phyloP scores from a whole-genome alignment of 192 early-diverging fungal genomes.

The Podila horticola region DNA sequence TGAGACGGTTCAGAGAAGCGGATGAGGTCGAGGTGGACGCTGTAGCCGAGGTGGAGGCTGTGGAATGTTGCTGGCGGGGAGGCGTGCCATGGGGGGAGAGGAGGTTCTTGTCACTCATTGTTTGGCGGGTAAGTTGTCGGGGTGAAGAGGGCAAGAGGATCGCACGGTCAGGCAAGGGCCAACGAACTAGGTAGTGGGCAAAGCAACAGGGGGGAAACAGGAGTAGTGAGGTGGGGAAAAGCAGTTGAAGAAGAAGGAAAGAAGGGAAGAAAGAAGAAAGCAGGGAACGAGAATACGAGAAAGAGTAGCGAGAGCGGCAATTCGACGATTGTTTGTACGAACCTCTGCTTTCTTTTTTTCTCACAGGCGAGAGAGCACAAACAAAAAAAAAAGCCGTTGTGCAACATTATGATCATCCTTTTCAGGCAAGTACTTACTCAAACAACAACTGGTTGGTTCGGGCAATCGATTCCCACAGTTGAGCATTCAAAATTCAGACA shows the following conservation, averaged over 20 bases:
- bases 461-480: too few species aligned
- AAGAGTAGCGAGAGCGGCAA: too few species aligned
- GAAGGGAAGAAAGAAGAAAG: background rate
- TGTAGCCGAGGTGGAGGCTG: slow-evolving; percentile 14
- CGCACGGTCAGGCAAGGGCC: background rate
- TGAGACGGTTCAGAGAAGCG: slow-evolving; percentile 2
- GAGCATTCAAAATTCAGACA: too few species aligned
- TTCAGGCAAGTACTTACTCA: background rate
- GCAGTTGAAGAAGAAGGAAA: background rate
- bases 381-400: background rate
- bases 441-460: too few species aligned
- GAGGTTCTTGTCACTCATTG: slow-evolving; percentile 25
- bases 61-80: slow-evolving; percentile 9
- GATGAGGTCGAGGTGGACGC: slow-evolving; percentile 9
- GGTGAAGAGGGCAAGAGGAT: background rate
- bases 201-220: background rate
- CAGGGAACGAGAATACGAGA: too few species aligned
- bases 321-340: background rate
- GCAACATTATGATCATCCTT: background rate
- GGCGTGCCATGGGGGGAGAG: slow-evolving; percentile 11
- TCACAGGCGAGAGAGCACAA: background rate
- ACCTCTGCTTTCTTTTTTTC: background rate
- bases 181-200: background rate
- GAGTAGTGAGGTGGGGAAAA: background rate
- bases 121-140: background rate